A percentile compares a stretch with the other conserved stretches of the same genome.
Conservation (phyloP, 2,329 filamentous ascomycete species). For the Cladosporium phlei region DNA sequence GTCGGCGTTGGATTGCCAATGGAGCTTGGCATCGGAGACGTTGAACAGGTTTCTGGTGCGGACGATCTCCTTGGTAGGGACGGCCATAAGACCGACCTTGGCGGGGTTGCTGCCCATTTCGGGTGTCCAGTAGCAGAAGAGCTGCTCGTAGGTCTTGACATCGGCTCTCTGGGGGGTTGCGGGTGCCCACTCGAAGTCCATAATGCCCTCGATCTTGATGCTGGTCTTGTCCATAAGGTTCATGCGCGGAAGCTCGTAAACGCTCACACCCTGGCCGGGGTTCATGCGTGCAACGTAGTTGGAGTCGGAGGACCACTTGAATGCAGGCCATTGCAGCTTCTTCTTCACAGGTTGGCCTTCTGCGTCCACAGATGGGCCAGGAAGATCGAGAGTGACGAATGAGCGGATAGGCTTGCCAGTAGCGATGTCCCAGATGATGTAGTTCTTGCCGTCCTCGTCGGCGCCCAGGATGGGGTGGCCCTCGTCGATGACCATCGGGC, state of each 20-base stretch:
- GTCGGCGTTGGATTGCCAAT: conserved; percentile 93
- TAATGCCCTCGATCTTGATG: conserved; percentile 92
- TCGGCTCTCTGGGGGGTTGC: conserved; percentile 75
- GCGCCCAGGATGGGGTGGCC: conserved; percentile 68
- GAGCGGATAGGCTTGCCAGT: conserved; percentile 86
- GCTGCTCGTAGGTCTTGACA: conserved; percentile 87
- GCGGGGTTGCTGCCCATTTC: conserved; percentile 97
- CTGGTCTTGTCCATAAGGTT: conserved; percentile 83
- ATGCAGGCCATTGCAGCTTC: conserved; percentile 96
- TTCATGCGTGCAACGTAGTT: conserved; percentile 93
- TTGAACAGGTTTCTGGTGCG: conserved; percentile 96
- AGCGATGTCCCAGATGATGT: conserved; percentile 95
- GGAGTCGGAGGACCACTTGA: conserved; percentile 98
- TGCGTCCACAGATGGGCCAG: conserved; percentile 55
- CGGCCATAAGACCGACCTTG: conserved; percentile 92
- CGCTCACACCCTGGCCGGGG: conserved; percentile 80
- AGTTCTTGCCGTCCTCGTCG: conserved; percentile 98
- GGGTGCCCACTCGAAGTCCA: conserved; percentile 98
- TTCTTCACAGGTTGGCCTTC: conserved; percentile 69
- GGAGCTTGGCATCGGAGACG: conserved; percentile 92
- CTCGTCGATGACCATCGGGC: conserved; percentile 87
- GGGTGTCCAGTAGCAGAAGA: conserved; percentile 98
- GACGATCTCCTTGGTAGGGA: conserved; percentile 90
- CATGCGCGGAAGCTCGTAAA: conserved; percentile 88
- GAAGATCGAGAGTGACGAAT: conserved; percentile 82